Conservation (phyloP, 306 rosid genomes). For the Carpinus fangiana region DNA sequence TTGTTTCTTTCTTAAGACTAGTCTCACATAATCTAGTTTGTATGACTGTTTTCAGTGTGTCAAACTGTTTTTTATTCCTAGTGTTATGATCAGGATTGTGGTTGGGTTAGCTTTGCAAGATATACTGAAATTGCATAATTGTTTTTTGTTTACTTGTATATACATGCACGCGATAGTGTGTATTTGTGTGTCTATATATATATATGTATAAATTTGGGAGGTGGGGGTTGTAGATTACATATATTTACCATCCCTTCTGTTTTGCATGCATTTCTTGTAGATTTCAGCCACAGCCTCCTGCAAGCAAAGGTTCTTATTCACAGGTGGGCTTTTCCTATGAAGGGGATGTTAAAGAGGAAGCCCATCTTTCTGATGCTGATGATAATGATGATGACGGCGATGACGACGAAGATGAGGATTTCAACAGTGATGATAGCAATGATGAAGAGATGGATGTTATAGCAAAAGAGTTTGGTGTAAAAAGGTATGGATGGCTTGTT, state of each 20-base stretch:
- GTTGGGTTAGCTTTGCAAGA: not conserved
- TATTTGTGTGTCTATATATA: not conserved
- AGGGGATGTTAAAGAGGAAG: slow-evolving; percentile 83
- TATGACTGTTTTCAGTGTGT: not conserved
- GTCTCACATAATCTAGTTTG: not conserved
- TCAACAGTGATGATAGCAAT: slow-evolving; percentile 90
- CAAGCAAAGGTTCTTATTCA: slow-evolving; percentile 81
- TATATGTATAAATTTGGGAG: not conserved
- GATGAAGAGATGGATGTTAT: slow-evolving; percentile 98
- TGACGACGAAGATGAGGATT: slow-evolving; percentile 79
- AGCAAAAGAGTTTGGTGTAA: slow-evolving; percentile 92
- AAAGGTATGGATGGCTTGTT: slow-evolving; percentile 97
- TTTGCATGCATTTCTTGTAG: slow-evolving; percentile 42
- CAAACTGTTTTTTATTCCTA: not conserved
- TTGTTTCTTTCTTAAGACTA: not conserved
- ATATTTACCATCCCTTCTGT: slow-evolving; percentile 21
- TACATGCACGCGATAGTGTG: too few relatives aligned
- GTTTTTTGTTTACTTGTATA: not conserved
- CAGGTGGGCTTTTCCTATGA: slow-evolving; percentile 95
- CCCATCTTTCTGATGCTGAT: slow-evolving; percentile 68
- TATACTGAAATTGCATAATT: not conserved
- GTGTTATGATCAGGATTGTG: not conserved
- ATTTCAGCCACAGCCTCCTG: slow-evolving; percentile 73
- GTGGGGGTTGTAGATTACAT: not conserved
- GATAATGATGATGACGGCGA: slow-evolving; percentile 84